Conservation (phyloP, 2,329 filamentous ascomycete species). For the Fusarium hostae region DNA sequence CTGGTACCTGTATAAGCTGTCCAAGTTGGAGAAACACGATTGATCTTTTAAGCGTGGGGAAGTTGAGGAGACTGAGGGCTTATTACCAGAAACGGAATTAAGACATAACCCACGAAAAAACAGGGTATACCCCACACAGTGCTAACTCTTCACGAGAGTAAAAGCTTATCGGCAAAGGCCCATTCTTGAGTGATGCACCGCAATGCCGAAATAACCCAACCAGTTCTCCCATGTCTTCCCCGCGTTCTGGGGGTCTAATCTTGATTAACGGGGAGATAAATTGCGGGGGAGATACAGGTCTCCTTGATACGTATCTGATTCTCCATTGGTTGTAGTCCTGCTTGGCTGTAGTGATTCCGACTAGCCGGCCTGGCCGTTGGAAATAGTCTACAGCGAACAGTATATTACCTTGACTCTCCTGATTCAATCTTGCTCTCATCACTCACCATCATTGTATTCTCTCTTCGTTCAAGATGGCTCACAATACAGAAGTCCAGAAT, state of each 20-base stretch:
- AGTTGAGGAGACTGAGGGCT: constrained; percentile 6
- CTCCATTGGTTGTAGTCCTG: background rate
- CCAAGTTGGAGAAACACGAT: background rate
- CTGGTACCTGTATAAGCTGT: background rate
- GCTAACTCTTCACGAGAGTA: background rate
- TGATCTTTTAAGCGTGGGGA: background rate
- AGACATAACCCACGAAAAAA: background rate
- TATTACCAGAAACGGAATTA: background rate
- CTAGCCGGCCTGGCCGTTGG: background rate
- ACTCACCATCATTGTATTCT: background rate
- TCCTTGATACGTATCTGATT: background rate
- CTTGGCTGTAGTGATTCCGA: background rate
- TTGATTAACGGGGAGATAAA: background rate
- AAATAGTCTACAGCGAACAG: background rate
- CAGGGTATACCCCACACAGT: background rate
- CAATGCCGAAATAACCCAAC: background rate
- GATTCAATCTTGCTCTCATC: background rate
- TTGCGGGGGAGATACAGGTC: background rate
- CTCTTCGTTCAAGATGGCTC: background rate
- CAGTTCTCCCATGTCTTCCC: background rate
- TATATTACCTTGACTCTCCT: background rate
- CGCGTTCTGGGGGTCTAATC: background rate
- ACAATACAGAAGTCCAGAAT: background rate
- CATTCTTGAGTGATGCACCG: background rate
- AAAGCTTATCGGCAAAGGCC: background rate